These are phyloP conservation scores for Kodamaea sp. DNA, from an alignment of 1,139 yeast genomes.

Conservation along the genomic window DNA sequence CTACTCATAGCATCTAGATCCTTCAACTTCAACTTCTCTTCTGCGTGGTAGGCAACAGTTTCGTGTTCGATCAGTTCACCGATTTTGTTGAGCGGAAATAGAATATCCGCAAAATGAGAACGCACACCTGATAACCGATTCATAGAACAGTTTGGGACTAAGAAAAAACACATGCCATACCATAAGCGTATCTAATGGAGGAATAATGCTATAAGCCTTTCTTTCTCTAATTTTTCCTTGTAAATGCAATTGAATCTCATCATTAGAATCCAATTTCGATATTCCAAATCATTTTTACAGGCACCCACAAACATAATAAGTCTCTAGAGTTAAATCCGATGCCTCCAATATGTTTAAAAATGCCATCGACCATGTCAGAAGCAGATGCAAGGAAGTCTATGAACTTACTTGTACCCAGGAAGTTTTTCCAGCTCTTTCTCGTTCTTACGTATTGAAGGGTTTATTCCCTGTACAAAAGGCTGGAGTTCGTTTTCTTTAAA, in stretches of 20 bases:
- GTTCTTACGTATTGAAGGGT: no score
- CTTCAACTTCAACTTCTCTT: slow-evolving; percentile 3
- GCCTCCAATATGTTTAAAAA: background rate
- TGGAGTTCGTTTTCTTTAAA: no score
- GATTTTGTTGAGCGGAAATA: slow-evolving; percentile 28
- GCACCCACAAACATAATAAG: slow-evolving; percentile 29
- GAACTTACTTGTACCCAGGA: background rate
- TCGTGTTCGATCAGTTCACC: slow-evolving; percentile 22
- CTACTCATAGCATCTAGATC: slow-evolving; percentile 9
- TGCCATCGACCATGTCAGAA: background rate
- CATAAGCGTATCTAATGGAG: slow-evolving; percentile 40
- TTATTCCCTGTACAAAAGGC: no score
- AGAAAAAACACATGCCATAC: slow-evolving; percentile 42
- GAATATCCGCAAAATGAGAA: slow-evolving; percentile 23
- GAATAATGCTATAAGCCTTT: slow-evolving; percentile 16
- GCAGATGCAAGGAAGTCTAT: background rate
- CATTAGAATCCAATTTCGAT: slow-evolving; percentile 2
- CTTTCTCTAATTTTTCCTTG: slow-evolving; percentile 5
- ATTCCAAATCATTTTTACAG: slow-evolving; percentile 8
- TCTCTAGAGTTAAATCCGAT: slow-evolving; percentile 11
- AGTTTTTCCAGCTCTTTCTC: background rate
- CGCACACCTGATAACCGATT: slow-evolving; percentile 26
- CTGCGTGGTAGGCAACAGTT: slow-evolving; percentile 22
- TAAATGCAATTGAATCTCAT: slow-evolving; percentile 6
- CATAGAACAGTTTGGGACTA: slow-evolving; percentile 30